These are phyloP conservation scores for Cupressus sempervirens DNA, from an alignment of 75 land plant genomes.

Conservation along the genomic window DNA sequence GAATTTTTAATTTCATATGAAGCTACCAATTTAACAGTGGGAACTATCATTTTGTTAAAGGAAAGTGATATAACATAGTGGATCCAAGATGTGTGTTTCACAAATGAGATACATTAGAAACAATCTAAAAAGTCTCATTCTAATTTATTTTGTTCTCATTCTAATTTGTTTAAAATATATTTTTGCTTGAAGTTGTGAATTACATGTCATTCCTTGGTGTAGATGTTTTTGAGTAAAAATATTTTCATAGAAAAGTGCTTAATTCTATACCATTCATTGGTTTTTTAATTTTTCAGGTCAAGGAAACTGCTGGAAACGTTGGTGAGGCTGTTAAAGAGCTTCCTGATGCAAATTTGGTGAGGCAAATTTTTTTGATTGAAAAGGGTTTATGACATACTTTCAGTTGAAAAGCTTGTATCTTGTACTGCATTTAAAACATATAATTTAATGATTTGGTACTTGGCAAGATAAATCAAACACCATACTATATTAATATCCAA, in stretches of 20 bases:
- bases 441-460: not conserved
- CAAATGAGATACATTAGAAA: no score
- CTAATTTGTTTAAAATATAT: not conserved
- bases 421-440: not conserved
- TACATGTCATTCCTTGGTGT: not conserved
- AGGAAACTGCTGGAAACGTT: constrained; percentile 89
- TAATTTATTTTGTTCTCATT: not conserved
- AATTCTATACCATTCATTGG: not conserved
- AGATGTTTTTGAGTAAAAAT: not conserved
- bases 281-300: constrained; percentile 55
- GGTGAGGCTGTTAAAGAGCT: constrained; percentile 95
- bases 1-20: no score
- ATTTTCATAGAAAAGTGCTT: not conserved
- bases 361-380: constrained; percentile 23
- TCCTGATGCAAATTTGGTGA: constrained; percentile 97
- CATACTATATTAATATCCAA: not conserved
- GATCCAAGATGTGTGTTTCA: no score
- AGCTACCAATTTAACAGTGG: no score
- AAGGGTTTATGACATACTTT: no score
- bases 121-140: no score
- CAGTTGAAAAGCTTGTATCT: not conserved
- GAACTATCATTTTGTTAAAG: not conserved
- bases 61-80: no score
- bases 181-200: not conserved
- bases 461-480: not conserved